Base-by-base conservation (phyloP, 768 basidiomycete species). In the Boletus barrowsii region DNA sequence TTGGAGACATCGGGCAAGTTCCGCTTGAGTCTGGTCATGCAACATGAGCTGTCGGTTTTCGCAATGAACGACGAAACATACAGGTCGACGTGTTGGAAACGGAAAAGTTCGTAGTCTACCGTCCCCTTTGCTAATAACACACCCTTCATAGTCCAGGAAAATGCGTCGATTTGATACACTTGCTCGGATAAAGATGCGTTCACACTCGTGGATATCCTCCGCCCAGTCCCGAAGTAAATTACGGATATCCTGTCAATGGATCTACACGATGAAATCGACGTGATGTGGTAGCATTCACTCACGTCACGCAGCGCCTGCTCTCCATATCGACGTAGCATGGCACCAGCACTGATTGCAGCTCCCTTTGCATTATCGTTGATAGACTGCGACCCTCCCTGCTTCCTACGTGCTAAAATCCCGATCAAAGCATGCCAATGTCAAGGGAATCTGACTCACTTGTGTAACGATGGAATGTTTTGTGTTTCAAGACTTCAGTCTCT, bases 391-490 rank as follows among this genome's bases (percentile, higher is more conserved):
- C 97, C 97, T 71, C 97, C 97, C 76, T 99, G 97, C 69, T 98
- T 98, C 60, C 92, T 80, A 59, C 97, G 92, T 32, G 97, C 96
- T 98, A 20, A 13, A 9, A n/a, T 32, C 18, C 13, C 42, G n/a
- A 49, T 62, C 49, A 62, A 58, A 49, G 30, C 29, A 29, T 43
- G 18, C 17, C 24, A 20, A 36, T 39, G 13, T 22, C n/a, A 26
- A 22, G 37, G 48, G 4, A 42, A 20, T 4, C 14, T 3, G 14
- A 79, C 91, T 62, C 60, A 97, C 95, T 98, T 0, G 97, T 99
- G 69, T 99, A 99, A 2, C 97, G 86, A 71, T 98, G 97, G 69
- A 98, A 98, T 2, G 97, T 98, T 72, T 98, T 99, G 65, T 94
- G 92, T 59, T 78, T 76, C 40, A 99, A 59, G 1, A 98, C 81